Conservation (phyloP, 495 filamentous ascomycete genomes). For the Cercophora scortea region DNA sequence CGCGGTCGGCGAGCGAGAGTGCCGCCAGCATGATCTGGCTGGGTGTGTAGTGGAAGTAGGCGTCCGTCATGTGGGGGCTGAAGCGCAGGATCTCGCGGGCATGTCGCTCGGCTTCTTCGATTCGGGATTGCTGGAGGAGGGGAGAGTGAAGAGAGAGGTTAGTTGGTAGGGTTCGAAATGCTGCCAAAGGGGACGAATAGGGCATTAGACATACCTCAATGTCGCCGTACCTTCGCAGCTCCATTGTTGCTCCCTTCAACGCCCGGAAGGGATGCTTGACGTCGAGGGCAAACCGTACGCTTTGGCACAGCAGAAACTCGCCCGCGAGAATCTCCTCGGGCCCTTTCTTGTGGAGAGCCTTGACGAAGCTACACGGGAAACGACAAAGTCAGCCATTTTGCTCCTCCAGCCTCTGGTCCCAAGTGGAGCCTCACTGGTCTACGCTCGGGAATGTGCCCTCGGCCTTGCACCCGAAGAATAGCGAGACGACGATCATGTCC, state of each 20-base stretch:
- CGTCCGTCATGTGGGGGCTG: slow-evolving; percentile 79
- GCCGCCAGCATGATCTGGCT: slow-evolving; percentile 87
- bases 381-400: neutral
- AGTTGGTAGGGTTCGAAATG: slow-evolving; percentile 6
- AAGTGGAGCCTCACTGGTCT: slow-evolving; percentile 42
- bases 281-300: slow-evolving; percentile 88
- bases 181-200: neutral
- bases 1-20: slow-evolving; percentile 64
- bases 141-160: slow-evolving; percentile 13
- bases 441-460: slow-evolving; percentile 75
- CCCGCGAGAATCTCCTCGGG: slow-evolving; percentile 70
- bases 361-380: slow-evolving; percentile 35
- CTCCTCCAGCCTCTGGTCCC: neutral
- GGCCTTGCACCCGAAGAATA: slow-evolving; percentile 89
- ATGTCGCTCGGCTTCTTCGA: slow-evolving; percentile 58
- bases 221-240: slow-evolving; percentile 50
- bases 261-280: slow-evolving; percentile 86
- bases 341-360: slow-evolving; percentile 49
- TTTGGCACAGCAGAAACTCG: slow-evolving; percentile 86
- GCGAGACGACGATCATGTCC: slow-evolving; percentile 72
- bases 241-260: slow-evolving; percentile 78
- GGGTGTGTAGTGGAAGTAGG: slow-evolving; percentile 92
- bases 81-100: slow-evolving; percentile 69
- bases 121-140: slow-evolving; percentile 32
- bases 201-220: slow-evolving; percentile 19